Conservation (phyloP, 2,329 filamentous ascomycete species). For the Myriangium duriaei region DNA sequence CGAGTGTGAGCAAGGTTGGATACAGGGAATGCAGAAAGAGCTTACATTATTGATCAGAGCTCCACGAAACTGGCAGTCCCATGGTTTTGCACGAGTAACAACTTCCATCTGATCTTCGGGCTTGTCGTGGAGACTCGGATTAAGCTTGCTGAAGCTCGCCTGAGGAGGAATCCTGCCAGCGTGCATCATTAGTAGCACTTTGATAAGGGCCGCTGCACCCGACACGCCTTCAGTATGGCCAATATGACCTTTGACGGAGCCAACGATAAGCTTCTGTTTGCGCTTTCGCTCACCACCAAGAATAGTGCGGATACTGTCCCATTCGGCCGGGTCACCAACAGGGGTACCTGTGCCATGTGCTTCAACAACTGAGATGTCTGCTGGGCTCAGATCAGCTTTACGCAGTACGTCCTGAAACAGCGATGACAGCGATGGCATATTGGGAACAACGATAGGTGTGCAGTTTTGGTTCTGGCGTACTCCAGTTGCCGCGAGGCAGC, state of each 20-base stretch:
- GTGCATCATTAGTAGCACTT: constrained; percentile 24
- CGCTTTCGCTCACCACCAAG: background rate
- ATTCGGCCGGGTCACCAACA: constrained; percentile 19
- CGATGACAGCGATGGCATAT: constrained; percentile 23
- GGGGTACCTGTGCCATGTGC: constrained; percentile 20
- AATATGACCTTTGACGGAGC: constrained; percentile 23
- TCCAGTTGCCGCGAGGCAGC: constrained; percentile 25
- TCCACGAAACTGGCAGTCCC: background rate
- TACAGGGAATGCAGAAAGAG: too few relatives aligned
- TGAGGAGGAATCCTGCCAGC: constrained; percentile 22
- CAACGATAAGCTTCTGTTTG: constrained; percentile 16
- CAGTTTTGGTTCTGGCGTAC: constrained; percentile 25
- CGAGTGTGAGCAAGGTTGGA: too few relatives aligned
- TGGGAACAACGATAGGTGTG: constrained; percentile 27
- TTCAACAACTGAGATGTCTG: constrained; percentile 12
- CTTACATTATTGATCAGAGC: background rate
- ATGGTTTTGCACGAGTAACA: background rate
- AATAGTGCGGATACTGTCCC: constrained; percentile 13
- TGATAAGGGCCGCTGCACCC: constrained; percentile 22
- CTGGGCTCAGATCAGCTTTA: constrained; percentile 22
- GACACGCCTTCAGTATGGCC: constrained; percentile 25
- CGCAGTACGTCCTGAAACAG: constrained; percentile 28
- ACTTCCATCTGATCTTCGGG: background rate
- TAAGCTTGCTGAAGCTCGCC: background rate
- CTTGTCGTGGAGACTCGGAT: background rate